These are phyloP conservation scores for Vaccinium vitisidaea DNA, from an alignment of 148 eudicot species.

Conservation along the genomic window DNA sequence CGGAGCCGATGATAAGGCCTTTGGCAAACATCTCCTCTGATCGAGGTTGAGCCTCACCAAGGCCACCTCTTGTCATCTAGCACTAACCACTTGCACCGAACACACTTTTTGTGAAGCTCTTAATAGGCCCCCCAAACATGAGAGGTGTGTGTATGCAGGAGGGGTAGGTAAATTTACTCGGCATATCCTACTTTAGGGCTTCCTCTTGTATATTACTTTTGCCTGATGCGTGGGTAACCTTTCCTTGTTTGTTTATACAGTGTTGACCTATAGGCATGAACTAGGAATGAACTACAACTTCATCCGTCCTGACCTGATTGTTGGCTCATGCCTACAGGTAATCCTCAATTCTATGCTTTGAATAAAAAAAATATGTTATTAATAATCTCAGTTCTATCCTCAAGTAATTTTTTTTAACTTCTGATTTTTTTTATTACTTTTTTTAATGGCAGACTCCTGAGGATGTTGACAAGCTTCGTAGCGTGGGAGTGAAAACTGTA, in stretches of 20 bases:
- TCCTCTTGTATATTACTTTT: not conserved
- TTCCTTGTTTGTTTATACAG: constrained; percentile 37
- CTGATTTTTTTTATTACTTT: not conserved
- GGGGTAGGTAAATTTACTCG: not conserved
- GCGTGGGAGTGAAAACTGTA: constrained; percentile 77
- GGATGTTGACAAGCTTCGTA: constrained; percentile 91
- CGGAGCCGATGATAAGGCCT: not conserved
- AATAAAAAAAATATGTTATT: not conserved
- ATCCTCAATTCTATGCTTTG: constrained; percentile 1
- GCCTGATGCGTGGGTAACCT: not conserved
- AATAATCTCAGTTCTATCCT: not conserved
- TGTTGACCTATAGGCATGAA: constrained; percentile 90
- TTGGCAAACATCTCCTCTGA: too few species aligned
- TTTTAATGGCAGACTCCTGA: constrained; percentile 63
- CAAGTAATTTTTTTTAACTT: not conserved
- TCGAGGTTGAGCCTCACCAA: not conserved
- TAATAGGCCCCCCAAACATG: not conserved
- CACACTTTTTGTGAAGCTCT: not conserved
- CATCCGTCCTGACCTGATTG: constrained; percentile 89
- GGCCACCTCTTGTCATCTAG: not conserved
- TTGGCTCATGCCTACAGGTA: constrained; percentile 98
- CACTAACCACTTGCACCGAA: not conserved
- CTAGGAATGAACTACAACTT: constrained; percentile 92
- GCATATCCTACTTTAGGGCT: not conserved
- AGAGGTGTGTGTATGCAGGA: not conserved